These are phyloP conservation scores for Xerocomellus amylosporus DNA, from an alignment of 768 basidiomycete species.

Conservation along the genomic window DNA sequence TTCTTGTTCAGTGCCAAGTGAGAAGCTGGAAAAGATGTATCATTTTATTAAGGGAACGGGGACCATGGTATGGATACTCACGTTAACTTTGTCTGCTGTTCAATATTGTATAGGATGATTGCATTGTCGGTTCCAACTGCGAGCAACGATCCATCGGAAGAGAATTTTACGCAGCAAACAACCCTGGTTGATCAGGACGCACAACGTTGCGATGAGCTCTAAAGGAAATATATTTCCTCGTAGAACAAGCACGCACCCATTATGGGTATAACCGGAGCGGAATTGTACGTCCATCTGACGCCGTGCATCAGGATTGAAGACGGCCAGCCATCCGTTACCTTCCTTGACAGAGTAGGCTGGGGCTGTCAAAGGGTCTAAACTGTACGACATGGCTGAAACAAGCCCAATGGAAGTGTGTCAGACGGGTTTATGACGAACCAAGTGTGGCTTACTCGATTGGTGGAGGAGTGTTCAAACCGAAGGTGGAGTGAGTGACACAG, in stretches of 20 bases:
- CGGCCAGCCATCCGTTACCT: constrained; percentile 51
- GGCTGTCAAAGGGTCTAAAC: constrained; percentile 28
- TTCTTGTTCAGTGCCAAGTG: constrained; percentile 25
- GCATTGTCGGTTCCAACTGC: constrained; percentile 34
- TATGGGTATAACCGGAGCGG: constrained; percentile 76
- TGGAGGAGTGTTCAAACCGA: neutral
- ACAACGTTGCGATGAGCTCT: constrained; percentile 3
- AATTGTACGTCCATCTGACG: constrained; percentile 52
- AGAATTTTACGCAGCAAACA: constrained; percentile 34
- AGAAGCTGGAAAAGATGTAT: constrained; percentile 20
- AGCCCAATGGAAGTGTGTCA: constrained; percentile 7
- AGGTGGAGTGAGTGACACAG: neutral
- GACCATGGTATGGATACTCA: constrained; percentile 7
- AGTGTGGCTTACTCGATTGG: constrained; percentile 2
- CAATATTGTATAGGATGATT: constrained; percentile 28
- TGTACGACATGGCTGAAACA: constrained; percentile 20
- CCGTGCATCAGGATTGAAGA: constrained; percentile 48
- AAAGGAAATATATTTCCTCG: constrained; percentile 5
- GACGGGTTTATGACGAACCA: neutral
- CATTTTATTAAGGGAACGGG: neutral
- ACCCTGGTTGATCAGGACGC: constrained; percentile 17
- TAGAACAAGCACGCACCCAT: constrained; percentile 55
- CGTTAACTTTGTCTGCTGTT: constrained; percentile 28
- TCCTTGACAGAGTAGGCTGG: constrained; percentile 40
- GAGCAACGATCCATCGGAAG: constrained; percentile 30